Conservation (phyloP, 2,329 filamentous ascomycete genomes). For the Neonectria coccinea region DNA sequence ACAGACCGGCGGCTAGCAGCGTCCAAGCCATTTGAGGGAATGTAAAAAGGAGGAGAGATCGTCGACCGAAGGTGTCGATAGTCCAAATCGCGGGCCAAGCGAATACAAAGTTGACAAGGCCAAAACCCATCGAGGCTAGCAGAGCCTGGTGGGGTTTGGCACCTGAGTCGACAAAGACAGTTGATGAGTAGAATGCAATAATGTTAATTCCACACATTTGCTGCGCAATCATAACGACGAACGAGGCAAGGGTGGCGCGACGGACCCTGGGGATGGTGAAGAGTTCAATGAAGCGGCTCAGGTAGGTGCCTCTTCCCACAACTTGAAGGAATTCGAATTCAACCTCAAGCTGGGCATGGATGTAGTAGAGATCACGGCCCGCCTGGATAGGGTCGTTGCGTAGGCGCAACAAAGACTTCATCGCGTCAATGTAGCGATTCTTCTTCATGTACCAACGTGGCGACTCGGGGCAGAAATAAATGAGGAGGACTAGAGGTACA, state of each 20-base stretch:
- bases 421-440: conserved; percentile 70
- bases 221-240: conserved; percentile 83
- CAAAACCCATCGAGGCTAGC: conserved; percentile 69
- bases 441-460: conserved; percentile 77
- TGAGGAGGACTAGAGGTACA: conserved; percentile 66
- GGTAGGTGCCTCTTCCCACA: conserved; percentile 64
- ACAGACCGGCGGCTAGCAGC: conserved; percentile 57
- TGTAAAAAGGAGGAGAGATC: conserved; percentile 59
- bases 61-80: conserved; percentile 68
- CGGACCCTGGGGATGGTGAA: conserved; percentile 77
- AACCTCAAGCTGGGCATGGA: conserved; percentile 72
- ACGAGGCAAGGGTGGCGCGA: conserved; percentile 80
- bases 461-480: conserved; percentile 75
- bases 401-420: conserved; percentile 63
- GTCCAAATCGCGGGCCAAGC: conserved; percentile 70
- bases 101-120: conserved; percentile 69
- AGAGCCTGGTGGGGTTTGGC: conserved; percentile 67
- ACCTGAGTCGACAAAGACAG: conserved; percentile 69
- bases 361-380: conserved; percentile 72
- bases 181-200: conserved; percentile 80
- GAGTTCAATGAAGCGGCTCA: conserved; percentile 71
- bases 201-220: conserved; percentile 80
- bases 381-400: conserved; percentile 68
- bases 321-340: conserved; percentile 65
- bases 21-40: conserved; percentile 59